Evolutionary conservation across 2,329 filamentous ascomycete genomes (phyloP).

Genomic region (Ascochyta rabiei): DNA sequence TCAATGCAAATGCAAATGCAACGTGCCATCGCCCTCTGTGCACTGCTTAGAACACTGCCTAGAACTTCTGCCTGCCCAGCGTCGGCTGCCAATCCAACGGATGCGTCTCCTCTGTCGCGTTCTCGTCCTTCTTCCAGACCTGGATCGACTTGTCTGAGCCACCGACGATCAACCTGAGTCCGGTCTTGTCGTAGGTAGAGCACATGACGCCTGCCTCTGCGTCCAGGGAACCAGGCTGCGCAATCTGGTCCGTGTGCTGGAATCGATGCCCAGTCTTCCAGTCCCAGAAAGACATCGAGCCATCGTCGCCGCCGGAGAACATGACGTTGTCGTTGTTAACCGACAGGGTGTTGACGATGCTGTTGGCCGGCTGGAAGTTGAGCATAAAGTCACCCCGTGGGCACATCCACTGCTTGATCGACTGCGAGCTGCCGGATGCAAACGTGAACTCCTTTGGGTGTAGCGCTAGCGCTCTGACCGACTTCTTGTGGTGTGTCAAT

Average conservation of each 20-base stretch:
- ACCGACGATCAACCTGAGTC: conserved; percentile 86
- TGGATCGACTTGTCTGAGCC: conserved; percentile 94
- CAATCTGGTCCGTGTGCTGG: conserved; percentile 86
- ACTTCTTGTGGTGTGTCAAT: conserved; percentile 98
- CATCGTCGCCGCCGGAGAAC: conserved; percentile 94
- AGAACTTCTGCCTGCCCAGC: conserved; percentile 73
- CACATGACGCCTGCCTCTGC: conserved; percentile 96
- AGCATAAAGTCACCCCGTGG: conserved; percentile 99
- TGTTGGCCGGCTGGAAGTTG: conserved; percentile 95
- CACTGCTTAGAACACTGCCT: conserved; percentile 46
- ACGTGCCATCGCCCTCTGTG: too few species aligned
- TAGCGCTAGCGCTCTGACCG: conserved; percentile 80
- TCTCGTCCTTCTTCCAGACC: conserved; percentile 93
- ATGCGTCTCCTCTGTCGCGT: conserved; percentile 88
- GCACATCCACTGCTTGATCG: conserved; percentile 99
- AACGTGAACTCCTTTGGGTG: conserved; percentile 97
- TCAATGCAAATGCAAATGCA: conserved; percentile 11
- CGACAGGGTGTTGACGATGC: conserved; percentile 91
- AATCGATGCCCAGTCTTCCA: conserved; percentile 97
- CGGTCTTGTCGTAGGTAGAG: conserved; percentile 88
- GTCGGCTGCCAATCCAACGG: conserved; percentile 91
- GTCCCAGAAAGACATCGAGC: conserved; percentile 97
- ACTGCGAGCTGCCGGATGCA: conserved; percentile 85
- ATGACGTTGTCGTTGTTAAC: conserved; percentile 95
- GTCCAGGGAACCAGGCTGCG: conserved; percentile 91